A percentile compares a stretch with the other conserved stretches of the same genome.
These are phyloP conservation scores for Cotoneaster glaucophyllus DNA, from an alignment of 306 rosid species.

Conservation along the genomic window DNA sequence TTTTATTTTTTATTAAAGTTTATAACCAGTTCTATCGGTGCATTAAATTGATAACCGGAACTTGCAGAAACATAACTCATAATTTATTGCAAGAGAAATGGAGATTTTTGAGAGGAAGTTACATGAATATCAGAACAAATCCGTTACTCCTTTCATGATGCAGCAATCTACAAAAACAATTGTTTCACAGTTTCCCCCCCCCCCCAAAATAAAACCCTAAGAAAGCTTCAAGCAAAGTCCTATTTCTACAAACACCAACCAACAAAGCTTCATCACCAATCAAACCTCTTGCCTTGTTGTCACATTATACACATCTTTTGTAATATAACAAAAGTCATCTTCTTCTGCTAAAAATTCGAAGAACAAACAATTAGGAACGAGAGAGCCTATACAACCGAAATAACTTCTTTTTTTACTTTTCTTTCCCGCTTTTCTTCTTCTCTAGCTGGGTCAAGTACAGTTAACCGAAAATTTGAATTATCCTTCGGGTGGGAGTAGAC, in stretches of 20 bases:
- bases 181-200: neutral
- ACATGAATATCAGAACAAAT: slow-evolving; percentile 12
- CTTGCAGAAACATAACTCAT: neutral
- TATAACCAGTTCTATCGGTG: neutral
- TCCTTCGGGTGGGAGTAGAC: slow-evolving; percentile 21
- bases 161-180: slow-evolving; percentile 25
- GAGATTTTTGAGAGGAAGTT: neutral
- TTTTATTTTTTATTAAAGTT: too few species aligned
- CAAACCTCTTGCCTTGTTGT: slow-evolving; percentile 26
- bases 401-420: neutral
- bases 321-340: slow-evolving; percentile 50
- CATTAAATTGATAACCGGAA: neutral
- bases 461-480: slow-evolving; percentile 36
- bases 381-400: slow-evolving; percentile 63
- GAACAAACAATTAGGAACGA: slow-evolving; percentile 69
- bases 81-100: neutral
- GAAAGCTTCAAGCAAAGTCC: slow-evolving; percentile 34
- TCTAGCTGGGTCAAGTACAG: slow-evolving; percentile 44
- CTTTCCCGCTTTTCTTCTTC: neutral
- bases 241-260: slow-evolving; percentile 38
- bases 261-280: slow-evolving; percentile 31
- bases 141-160: slow-evolving; percentile 1
- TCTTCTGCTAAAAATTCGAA: slow-evolving; percentile 81
- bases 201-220: slow-evolving; percentile 18
- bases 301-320: slow-evolving; percentile 29